These are phyloP conservation scores for Moesziomyces antarcticus DNA, from an alignment of 1,284 basidiomycete genomes.

Conservation along the genomic window DNA sequence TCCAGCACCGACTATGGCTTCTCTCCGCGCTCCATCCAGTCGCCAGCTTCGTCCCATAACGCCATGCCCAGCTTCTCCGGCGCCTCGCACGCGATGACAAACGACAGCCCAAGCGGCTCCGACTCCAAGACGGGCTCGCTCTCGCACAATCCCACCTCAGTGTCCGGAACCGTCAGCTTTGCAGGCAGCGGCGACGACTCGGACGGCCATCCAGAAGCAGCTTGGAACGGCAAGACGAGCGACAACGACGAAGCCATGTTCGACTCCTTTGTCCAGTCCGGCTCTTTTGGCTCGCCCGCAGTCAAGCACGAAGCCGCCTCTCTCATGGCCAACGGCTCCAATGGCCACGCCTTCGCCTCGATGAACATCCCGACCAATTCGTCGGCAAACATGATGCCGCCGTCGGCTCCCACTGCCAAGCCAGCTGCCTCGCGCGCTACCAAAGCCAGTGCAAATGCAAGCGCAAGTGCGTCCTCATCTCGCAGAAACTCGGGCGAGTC, in stretches of 20 bases:
- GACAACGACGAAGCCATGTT: slow-evolving; percentile 63
- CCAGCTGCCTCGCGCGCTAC: slow-evolving; percentile 1
- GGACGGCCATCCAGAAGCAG: slow-evolving; percentile 18
- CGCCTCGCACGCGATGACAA: slow-evolving; percentile 26
- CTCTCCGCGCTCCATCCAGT: slow-evolving; percentile 42
- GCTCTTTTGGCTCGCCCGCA: slow-evolving; percentile 50
- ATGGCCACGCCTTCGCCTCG: slow-evolving; percentile 25
- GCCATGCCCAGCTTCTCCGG: slow-evolving; percentile 29
- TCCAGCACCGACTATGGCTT: slow-evolving; percentile 46
- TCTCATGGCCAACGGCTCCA: slow-evolving; percentile 15
- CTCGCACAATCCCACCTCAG: slow-evolving; percentile 7
- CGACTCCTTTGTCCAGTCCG: slow-evolving; percentile 58
- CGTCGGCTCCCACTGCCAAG: slow-evolving; percentile 14
- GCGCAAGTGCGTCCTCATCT: slow-evolving; percentile 36
- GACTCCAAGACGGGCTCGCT: slow-evolving; percentile 43
- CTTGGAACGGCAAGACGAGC: slow-evolving; percentile 30
- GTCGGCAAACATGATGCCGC: slow-evolving; percentile 37
- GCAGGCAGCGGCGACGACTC: slow-evolving; percentile 48
- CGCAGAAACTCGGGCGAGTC: slow-evolving; percentile 51
- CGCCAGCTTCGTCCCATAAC: slow-evolving; percentile 42
- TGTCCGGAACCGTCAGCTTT: slow-evolving; percentile 25
- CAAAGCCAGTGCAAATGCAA: slow-evolving; percentile 12
- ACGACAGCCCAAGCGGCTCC: slow-evolving; percentile 42
- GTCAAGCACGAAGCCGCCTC: slow-evolving; percentile 15
- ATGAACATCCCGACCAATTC: slow-evolving; percentile 28